Percentiles rank a stretch among this genome's conserved stretches.
Conservation (phyloP, 257 asterid species). For the Solanum gracilifrons region DNA sequence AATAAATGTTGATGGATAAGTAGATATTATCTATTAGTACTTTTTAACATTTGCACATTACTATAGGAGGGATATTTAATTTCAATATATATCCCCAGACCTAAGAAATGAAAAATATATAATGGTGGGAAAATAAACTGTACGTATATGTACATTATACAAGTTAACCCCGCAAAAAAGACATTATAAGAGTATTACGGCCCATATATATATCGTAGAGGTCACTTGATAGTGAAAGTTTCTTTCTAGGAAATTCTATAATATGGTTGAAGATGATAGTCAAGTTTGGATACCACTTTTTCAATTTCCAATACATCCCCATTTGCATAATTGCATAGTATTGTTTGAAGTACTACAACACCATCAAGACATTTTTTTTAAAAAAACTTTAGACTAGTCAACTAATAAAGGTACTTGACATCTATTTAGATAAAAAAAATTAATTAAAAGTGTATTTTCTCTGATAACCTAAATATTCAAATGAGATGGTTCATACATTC, state of each 20-base stretch:
- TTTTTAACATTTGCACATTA: background rate
- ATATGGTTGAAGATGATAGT: background rate
- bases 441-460: too few relatives aligned
- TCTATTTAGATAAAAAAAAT: background rate
- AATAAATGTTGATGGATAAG: background rate
- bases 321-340: background rate
- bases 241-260: background rate
- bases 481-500: background rate
- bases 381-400: background rate
- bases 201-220: background rate
- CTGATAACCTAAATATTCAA: background rate
- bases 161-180: background rate
- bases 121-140: background rate
- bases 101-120: background rate
- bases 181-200: background rate
- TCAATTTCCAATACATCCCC: background rate
- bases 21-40: too few relatives aligned
- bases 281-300: background rate
- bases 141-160: background rate
- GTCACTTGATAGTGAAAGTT: background rate
- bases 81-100: background rate
- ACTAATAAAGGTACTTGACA: background rate
- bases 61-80: background rate
- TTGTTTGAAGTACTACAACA: background rate
- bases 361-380: background rate